Base-by-base conservation (phyloP, 345 rosid species). In the Clarkia xantiana region DNA sequence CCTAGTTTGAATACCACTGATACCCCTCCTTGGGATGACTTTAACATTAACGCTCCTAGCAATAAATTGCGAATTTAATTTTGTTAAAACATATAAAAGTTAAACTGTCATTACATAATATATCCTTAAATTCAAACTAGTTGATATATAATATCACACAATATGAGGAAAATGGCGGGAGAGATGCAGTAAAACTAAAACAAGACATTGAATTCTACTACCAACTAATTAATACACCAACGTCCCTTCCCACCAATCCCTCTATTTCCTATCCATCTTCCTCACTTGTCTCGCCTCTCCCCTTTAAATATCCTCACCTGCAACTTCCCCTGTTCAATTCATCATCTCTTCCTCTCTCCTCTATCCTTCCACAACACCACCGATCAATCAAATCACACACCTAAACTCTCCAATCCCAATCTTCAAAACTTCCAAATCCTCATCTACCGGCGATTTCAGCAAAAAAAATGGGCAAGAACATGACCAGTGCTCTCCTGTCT, bases 401-500 rank as follows among this genome's bases (percentile, higher is more conserved):
- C n/a, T 11, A 40, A n/a, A 10, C 11, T 11, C 40, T 10, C 38
- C 18, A 16, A 12, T 36, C 3, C 19, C n/a, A 39, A 15, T 13
- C 44, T 52, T 14, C 52, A 22, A 17, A 22, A 56, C 18, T 57
- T 57, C 42, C 14, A n/a, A 47, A 42, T 19, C 14, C 29, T 18
- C 40, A 10, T n/a, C n/a, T n/a, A n/a, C n/a, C 3, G 11, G n/a
- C 36, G 9, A 16, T 14, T 20, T 38, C 60, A 36, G 18, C 47
- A 29, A 23, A 16, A 3, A 6, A 11, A 15, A 59, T 50, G 54
- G 71, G 56, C 13, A 58, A 49, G 47, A 73, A 71, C 53, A 62
- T 45, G 62, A 76, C 62, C 87, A 75, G 62, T 61, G 51, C 75
- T 34, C 1, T 56, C 2, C 67, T 79, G 44, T 60, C 76, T 46